Percentiles rank a stretch among this genome's conserved stretches.
Conservation (phyloP, 108 stramenopile genomes). For the Aurantiochytrium sp. region DNA sequence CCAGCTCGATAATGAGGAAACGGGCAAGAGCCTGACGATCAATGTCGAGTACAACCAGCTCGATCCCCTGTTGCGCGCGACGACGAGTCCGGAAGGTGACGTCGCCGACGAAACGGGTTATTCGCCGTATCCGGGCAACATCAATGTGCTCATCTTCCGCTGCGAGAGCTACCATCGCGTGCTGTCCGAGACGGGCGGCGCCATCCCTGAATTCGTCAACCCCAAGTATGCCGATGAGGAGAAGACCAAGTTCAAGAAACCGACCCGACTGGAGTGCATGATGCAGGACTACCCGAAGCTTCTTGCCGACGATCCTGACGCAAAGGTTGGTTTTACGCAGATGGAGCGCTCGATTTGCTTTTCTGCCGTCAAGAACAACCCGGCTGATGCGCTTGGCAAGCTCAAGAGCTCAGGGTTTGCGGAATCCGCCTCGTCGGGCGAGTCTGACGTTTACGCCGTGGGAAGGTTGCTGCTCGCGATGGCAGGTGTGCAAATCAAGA, state of each 20-base stretch:
- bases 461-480: conserved; percentile 55
- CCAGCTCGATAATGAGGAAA: conserved; percentile 47
- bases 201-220: conserved; percentile 97
- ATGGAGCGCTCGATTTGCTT: conserved; percentile 70
- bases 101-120: conserved; percentile 81
- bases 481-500: conserved; percentile 52
- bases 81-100: conserved; percentile 78
- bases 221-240: conserved; percentile 90
- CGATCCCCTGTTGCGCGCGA: conserved; percentile 77
- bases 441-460: conserved; percentile 73
- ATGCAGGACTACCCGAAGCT: conserved; percentile 98
- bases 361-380: conserved; percentile 86
- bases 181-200: conserved; percentile 64
- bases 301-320: conserved; percentile 47
- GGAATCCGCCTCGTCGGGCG: conserved; percentile 79
- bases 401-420: conserved; percentile 74
- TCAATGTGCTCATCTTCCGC: conserved; percentile 84
- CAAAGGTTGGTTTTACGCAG: conserved; percentile 87
- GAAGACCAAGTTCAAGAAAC: conserved; percentile 91
- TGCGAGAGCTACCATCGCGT: conserved; percentile 71
- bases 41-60: conserved; percentile 99
- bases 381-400: conserved; percentile 66
- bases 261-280: conserved; percentile 98
- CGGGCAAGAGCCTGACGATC: conserved; percentile 51
- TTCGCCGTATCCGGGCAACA: conserved; percentile 95